Evolutionary conservation across 495 filamentous ascomycete species (phyloP), one percentile per base, ranked within the genome.

Genomic region (Penicillium simplicissimum): DNA sequence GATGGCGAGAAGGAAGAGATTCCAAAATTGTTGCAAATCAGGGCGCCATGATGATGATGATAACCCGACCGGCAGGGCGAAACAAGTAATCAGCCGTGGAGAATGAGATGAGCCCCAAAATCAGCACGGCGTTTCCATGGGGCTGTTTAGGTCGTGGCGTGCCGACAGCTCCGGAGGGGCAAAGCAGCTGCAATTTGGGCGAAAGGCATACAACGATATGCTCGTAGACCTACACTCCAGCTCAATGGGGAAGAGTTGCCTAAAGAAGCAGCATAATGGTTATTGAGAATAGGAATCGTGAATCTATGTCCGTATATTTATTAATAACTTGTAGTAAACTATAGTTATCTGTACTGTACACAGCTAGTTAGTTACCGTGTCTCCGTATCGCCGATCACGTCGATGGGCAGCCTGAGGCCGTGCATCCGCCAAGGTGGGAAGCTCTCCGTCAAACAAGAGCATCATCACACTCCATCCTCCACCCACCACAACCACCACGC

Each of bases 101-200:
- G n/a, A n/a, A n/a, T n/a, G n/a, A n/a, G 28, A 10, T 53, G 51
- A 31, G 49, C 49, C 33, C 49, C 33, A 17, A 52, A 31, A 52
- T 52, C 49, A 31, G 52, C 52, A 17, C 11, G 13, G 52, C 56
- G 19, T 48, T 61, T 17, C 52, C 52, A 64, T 58, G 61, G 61
- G 58, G 59, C 51, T 23, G 19, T n/a, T 38, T 48, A 31, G 28
- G 28, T 57, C 38, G 23, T 47, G 19, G 42, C 34, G 21, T 52
- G 47, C 62, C 62, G 62, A 54, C 14, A 28, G 35, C 62, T 65
- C 62, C 62, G 62, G 53, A 55, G 51, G 58, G n/a, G 49, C 49
- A 17, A 60, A 47, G 23, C 25, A 13, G 23, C 11, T 33, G 42
- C n/a, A 42, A 6, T 23, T 42, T 17, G n/a, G 42, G 42, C 1